phyloP scores from a whole-genome alignment of 2,329 filamentous ascomycete species.

The Pseudocercospora vitis region DNA sequence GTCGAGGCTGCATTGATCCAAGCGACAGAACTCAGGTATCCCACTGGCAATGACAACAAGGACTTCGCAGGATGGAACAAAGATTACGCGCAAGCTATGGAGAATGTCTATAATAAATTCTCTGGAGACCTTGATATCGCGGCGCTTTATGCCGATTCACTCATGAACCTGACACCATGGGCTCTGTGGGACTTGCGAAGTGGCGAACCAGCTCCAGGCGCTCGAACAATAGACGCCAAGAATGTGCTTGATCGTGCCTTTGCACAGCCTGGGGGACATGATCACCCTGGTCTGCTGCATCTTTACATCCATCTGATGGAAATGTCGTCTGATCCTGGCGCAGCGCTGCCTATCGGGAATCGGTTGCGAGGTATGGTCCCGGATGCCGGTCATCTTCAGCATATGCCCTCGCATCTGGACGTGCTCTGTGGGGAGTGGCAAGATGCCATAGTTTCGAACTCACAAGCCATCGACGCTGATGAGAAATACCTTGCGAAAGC shows the following conservation, averaged over 20 bases:
- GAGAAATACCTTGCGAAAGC: conserved; percentile 61
- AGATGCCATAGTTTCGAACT: conserved; percentile 65
- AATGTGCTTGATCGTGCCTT: conserved; percentile 60
- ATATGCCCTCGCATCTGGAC: conserved; percentile 79
- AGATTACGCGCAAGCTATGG: conserved; percentile 64
- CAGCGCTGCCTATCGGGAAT: conserved; percentile 61
- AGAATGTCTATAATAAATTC: conserved; percentile 53
- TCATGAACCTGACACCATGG: conserved; percentile 68
- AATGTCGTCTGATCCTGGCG: conserved; percentile 68
- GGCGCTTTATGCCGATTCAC: conserved; percentile 61
- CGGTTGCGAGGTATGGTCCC: conserved; percentile 64
- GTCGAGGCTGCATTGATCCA: conserved; percentile 64
- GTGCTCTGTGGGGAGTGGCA: conserved; percentile 71
- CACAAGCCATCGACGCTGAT: conserved; percentile 66
- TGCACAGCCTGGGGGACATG: conserved; percentile 46
- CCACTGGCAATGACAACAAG: conserved; percentile 49
- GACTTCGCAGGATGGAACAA: conserved; percentile 58
- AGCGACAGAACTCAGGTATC: conserved; percentile 64
- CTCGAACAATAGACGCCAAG: conserved; percentile 61
- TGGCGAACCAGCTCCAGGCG: conserved; percentile 55
- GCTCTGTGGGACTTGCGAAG: conserved; percentile 62
- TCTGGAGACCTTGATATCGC: conserved; percentile 63
- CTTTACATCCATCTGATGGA: conserved; percentile 78
- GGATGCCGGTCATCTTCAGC: conserved; percentile 68
- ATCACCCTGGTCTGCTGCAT: conserved; percentile 71